These are phyloP conservation scores for Jackrogersella multiformis DNA, from an alignment of 495 filamentous ascomycete species.

Conservation along the genomic window DNA sequence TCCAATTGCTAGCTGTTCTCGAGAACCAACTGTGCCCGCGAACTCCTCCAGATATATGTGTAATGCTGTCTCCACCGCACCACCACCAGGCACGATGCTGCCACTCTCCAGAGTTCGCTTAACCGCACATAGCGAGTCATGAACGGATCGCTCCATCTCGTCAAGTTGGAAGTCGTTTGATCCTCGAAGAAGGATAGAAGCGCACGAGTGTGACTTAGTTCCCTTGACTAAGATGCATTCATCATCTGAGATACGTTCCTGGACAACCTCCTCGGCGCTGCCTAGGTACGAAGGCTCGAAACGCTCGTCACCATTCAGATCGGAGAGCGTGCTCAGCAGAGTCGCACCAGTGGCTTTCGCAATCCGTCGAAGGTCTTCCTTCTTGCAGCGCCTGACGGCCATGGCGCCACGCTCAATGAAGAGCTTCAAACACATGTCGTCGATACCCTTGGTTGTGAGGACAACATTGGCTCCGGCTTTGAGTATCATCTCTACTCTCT, in stretches of 20 bases:
- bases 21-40: constrained; percentile 95
- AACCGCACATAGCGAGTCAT: constrained; percentile 95
- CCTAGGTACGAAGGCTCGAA: constrained; percentile 91
- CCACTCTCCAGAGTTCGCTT: constrained; percentile 98
- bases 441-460: constrained; percentile 97
- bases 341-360: constrained; percentile 96
- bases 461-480: constrained; percentile 97
- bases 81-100: constrained; percentile 94
- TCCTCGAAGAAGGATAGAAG: constrained; percentile 95
- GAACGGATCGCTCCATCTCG: constrained; percentile 98
- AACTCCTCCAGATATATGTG: constrained; percentile 99
- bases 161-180: constrained; percentile 97
- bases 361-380: constrained; percentile 96
- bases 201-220: constrained; percentile 90
- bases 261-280: constrained; percentile 90
- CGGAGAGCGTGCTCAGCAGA: constrained; percentile 88
- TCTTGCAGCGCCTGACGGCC: constrained; percentile 96
- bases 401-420: constrained; percentile 97
- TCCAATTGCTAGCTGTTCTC: constrained; percentile 97
- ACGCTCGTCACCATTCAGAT: constrained; percentile 96
- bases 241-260: constrained; percentile 98
- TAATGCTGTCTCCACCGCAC: constrained; percentile 96
- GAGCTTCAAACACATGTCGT: constrained; percentile 92
- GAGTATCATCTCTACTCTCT: constrained; percentile 95
- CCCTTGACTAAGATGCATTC: constrained; percentile 98